Evolutionary conservation across 768 basidiomycete genomes (phyloP), one percentile per base, ranked within the genome.

Genomic region (Boletus rufocinnamomeus): DNA sequence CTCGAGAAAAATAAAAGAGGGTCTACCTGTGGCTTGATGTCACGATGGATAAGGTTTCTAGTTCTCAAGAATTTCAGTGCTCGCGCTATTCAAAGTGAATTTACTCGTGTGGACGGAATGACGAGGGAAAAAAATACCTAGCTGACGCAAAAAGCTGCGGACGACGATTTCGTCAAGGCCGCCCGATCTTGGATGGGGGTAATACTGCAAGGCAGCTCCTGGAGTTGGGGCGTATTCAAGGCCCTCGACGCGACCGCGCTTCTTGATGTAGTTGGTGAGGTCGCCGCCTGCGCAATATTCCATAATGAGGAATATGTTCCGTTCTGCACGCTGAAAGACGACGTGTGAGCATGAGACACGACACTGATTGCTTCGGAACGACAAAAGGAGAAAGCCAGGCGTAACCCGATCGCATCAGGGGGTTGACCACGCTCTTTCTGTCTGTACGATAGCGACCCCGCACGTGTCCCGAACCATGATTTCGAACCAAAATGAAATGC

Each of bases 281-380:
- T 99, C 97, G 3, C 95, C 95, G 2, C 95, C 96, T 1, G 94
- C 86, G 71, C 97, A 98, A 72, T 85, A 98, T 66, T 97, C 96
- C 89, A 98, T 99, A 66, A 99, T 89, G 56, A 99, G 86, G 77
- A 97, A 98, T 66, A 92, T 89, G 66, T 89, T 83, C 56, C 81
- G 81, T 64, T 91, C 88, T 3, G 87, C 86, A 48, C 87, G 83
- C 89, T 91, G 59, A 37, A 43, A 53, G 52, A 47, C 41, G 23
- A 34, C 7, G 14, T 23, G 23, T 63, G 50, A 74, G 59, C 16
- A 37, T 16, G 40, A 52, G n/a, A 51, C 17, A 54, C 25, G 43
- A 57, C 37, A 38, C 14, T 7, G 1, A 47, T 16, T n/a, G 23
- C 8, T 46, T n/a, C 19, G 40, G 45, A 41, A 55, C 10, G 35